Conservation (phyloP, 805 yeast species). For the Candida sanyiensis region DNA sequence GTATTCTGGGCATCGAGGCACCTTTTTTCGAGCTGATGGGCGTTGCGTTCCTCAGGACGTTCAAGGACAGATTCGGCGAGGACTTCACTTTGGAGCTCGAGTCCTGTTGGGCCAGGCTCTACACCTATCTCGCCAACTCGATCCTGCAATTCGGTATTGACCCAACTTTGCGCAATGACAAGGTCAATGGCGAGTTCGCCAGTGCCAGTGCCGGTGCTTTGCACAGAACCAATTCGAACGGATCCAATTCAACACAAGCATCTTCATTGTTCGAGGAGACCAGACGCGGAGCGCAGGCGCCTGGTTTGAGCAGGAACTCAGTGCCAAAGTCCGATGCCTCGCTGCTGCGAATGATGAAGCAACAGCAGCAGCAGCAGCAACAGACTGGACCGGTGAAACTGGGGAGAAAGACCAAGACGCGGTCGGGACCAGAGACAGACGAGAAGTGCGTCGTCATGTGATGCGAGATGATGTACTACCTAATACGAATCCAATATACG, state of each 20-base stretch:
- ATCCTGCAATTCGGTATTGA: constrained; percentile 47
- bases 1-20: constrained; percentile 70
- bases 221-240: neutral
- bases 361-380: neutral
- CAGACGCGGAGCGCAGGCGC: no score
- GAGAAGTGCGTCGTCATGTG: constrained; percentile 15
- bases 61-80: constrained; percentile 52
- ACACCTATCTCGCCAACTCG: constrained; percentile 62
- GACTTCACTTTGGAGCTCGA: constrained; percentile 56
- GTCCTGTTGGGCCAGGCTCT: constrained; percentile 65
- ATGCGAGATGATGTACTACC: no score
- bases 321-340: no score
- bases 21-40: constrained; percentile 70
- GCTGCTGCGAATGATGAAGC: no score
- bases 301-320: no score
- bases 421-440: constrained; percentile 2
- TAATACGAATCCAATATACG: no score
- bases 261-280: constrained; percentile 5
- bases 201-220: neutral
- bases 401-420: neutral
- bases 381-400: neutral
- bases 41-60: constrained; percentile 60
- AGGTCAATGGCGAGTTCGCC: constrained; percentile 11
- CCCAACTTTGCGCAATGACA: constrained; percentile 33
- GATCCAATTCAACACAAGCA: constrained; percentile 3